phyloP scores from a whole-genome alignment of 192 early-diverging fungal species.

The Phycomyces nitens region DNA sequence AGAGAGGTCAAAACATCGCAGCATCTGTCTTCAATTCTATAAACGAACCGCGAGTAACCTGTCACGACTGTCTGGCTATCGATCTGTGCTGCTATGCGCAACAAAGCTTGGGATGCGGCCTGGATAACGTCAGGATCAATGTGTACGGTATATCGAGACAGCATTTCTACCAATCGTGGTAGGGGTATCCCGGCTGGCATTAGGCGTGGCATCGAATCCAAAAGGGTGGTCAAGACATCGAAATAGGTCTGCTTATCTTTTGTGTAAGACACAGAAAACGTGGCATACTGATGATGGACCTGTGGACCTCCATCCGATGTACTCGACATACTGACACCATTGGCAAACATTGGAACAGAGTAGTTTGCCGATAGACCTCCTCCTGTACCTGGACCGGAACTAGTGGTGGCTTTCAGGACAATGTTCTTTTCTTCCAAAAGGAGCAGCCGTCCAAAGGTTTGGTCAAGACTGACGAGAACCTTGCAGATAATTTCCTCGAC shows the following conservation, averaged over 20 bases:
- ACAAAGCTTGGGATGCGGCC: conserved; percentile 58
- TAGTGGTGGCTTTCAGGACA: background rate
- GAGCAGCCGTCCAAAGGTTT: conserved; percentile 43
- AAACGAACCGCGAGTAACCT: conserved; percentile 48
- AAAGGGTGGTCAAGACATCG: conserved; percentile 65
- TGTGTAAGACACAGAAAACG: conserved; percentile 48
- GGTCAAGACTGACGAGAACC: conserved; percentile 58
- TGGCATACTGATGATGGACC: conserved; percentile 41
- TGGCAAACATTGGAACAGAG: conserved; percentile 25
- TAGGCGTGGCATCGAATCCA: conserved; percentile 70
- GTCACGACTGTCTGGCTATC: conserved; percentile 50
- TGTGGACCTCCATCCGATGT: conserved; percentile 33
- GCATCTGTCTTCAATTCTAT: conserved; percentile 52
- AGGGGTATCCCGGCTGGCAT: conserved; percentile 61
- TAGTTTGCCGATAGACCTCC: conserved; percentile 19
- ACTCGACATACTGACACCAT: conserved; percentile 4
- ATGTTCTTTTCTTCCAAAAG: conserved; percentile 52
- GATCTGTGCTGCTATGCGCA: conserved; percentile 62
- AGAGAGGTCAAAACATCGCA: conserved; percentile 38
- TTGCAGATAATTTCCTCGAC: conserved; percentile 63
- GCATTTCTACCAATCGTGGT: conserved; percentile 69
- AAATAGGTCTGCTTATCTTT: conserved; percentile 60
- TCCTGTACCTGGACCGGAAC: background rate
- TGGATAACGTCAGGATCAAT: conserved; percentile 78
- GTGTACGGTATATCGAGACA: conserved; percentile 79